Base-by-base conservation (phyloP, 73 alveolate genomes). In the Effrenium voratum region DNA sequence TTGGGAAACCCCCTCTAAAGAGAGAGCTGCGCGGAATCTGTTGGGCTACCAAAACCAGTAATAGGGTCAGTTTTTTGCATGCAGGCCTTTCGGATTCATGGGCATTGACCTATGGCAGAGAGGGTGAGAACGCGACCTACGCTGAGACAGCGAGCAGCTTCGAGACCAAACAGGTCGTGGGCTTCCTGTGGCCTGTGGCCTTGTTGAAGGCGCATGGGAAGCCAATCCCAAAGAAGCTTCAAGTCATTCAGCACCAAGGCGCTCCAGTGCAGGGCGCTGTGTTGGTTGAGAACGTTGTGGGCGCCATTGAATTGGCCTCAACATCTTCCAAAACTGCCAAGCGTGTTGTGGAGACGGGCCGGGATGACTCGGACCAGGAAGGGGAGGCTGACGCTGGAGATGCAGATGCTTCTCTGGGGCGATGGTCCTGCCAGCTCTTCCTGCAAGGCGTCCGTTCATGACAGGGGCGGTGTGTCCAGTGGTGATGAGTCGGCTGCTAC, bases 131-230 rank as follows among this genome's bases (percentile, higher is more conserved):
- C n/a, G 92, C 47, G 5, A 52, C 75, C 26, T 44, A 5, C n/a
- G 92, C 92, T 8, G 92, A 45, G 92, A 26, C 47, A 10, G 22
- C 43, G 75, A 26, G 40, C 0, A 19, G 50, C 55, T 4, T 82
- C 1, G 38, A 59, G 38, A 82, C 92, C 45, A 82, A 82, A 22
- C 92, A 82, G 43, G 38, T 82, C 19, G 49, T 82, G 24, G 92
- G 92, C 22, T 82, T 47, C 36, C 32, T 82, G 36, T 82, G 92
- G 92, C 92, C 92, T 0, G 47, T 82, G 38, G 75, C 32, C 0
- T 38, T 82, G 1, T 50, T 82, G 24, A 82, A 50, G 55, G 41
- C 30, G 3, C 92, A 82, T 82, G 38, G 50, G 16, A 47, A 49
- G 24, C 50, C 75, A 10, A 0, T 82, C 6, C 92, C 92, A 0